Evolutionary conservation across 805 yeast species (phyloP), one percentile per base, ranked within the genome.

Genomic region (Barnettozyma californica): DNA sequence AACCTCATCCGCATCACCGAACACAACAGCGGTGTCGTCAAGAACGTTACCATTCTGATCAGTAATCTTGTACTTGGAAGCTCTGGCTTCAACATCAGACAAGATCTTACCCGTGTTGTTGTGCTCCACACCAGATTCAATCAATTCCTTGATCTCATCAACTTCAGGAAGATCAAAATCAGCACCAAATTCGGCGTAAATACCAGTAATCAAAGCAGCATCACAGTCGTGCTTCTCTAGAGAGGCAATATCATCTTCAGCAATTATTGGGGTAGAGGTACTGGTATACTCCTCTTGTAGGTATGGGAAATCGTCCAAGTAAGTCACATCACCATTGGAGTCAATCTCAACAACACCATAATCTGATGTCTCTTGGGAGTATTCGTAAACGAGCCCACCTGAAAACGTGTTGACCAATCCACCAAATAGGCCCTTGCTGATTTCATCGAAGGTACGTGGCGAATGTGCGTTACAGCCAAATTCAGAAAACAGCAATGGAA

Each of bases 371-470:
- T 89, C 96, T 62, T 86, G 78, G 14, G 87, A 78, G 69, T 84
- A 91, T 69, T 91, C 96, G 68, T 90, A 91, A n/a, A 91, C 95
- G 51, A 91, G 76, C 13, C 97, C 97, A 57, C 98, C 97, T 44
- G 90, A 80, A 60, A 91, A 80, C 7, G 82, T 77, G 47, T 76
- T 63, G 44, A 80, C 63, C 68, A 92, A 75, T 18, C 88, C 81
- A 43, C 81, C 83, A 59, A 79, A 84, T 44, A 86, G 68, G 48
- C 86, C 89, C 44, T 76, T 75, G 40, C 74, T 61, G 48, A 92
- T 84, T 67, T 90, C 97, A 46, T 82, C 83, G 70, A 91, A 92
- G 13, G 89, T 81, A 71, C 98, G 83, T 56, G 97, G 97, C 5
- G 73, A 56, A 21, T 73, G 71, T 46, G 71, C 75, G 70, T 87